These are phyloP conservation scores for Neurospora tetraspora DNA, from an alignment of 495 filamentous ascomycete genomes.

Conservation along the genomic window DNA sequence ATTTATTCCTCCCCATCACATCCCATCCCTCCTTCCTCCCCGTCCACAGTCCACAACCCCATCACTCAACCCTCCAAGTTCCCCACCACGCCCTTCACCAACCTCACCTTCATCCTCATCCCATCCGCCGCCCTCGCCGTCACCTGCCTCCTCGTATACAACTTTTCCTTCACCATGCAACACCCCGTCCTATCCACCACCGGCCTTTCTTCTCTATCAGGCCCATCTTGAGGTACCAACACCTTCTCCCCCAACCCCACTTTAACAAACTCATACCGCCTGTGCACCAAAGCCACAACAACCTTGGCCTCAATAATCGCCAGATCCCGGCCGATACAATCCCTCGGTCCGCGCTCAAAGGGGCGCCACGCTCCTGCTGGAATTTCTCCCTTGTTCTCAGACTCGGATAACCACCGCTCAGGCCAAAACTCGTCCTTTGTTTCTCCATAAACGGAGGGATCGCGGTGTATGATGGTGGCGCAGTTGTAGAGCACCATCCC, in stretches of 20 bases:
- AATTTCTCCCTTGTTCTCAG: constrained; percentile 11
- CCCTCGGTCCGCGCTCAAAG: constrained; percentile 46
- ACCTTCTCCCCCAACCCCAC: constrained; percentile 33
- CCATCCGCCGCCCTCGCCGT: constrained; percentile 30
- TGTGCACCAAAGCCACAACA: constrained; percentile 27
- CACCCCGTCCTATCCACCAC: constrained; percentile 28
- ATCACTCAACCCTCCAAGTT: background rate
- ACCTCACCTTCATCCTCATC: constrained; percentile 24
- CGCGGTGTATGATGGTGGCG: constrained; percentile 44
- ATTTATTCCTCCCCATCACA: background rate
- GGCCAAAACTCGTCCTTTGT: constrained; percentile 49
- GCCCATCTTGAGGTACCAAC: too few species aligned
- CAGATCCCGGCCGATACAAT: constrained; percentile 51
- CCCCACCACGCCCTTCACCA: background rate
- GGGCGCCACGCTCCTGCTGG: constrained; percentile 38
- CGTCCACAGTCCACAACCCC: background rate
- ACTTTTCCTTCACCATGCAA: constrained; percentile 28
- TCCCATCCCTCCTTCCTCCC: background rate
- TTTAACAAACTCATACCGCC: constrained; percentile 35
- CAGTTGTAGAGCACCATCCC: constrained; percentile 44
- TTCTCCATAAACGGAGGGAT: constrained; percentile 45
- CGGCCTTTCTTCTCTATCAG: constrained; percentile 16
- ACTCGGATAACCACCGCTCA: constrained; percentile 51
- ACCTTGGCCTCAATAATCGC: constrained; percentile 33
- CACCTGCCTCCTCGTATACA: constrained; percentile 32